phyloP scores from a whole-genome alignment of 805 yeast genomes.

The Candida chilensis region DNA sequence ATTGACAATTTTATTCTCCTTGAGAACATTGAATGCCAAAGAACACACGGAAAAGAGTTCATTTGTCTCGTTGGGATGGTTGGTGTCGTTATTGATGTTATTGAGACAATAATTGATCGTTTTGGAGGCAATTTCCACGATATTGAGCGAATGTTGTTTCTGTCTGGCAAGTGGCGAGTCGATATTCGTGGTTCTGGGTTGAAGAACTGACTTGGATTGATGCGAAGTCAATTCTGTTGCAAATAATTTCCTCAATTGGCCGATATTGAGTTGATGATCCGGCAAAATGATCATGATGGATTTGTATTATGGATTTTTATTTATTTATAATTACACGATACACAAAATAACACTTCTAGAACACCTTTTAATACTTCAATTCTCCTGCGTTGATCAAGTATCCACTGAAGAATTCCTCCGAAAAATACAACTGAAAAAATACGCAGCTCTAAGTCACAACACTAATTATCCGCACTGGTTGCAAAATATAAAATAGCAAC shows the following conservation, averaged over 20 bases:
- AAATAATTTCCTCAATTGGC: slow-evolving; percentile 1
- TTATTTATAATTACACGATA: too few relatives aligned
- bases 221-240: not conserved
- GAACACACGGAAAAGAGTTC: not conserved
- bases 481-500: too few relatives aligned
- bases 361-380: too few relatives aligned
- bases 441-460: too few relatives aligned
- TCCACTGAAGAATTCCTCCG: too few relatives aligned
- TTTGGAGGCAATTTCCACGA: not conserved
- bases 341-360: not conserved
- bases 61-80: not conserved
- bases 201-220: not conserved
- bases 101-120: not conserved
- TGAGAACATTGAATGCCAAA: not conserved
- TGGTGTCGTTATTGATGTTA: not conserved
- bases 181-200: not conserved
- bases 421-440: too few relatives aligned
- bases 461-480: too few relatives aligned
- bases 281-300: not conserved
- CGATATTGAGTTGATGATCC: not conserved
- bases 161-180: not conserved
- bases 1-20: not conserved
- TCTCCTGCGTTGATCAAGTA: too few relatives aligned
- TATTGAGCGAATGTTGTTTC: not conserved
- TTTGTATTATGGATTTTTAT: not conserved